Evolutionary conservation across 371 early-diverging fungal genomes (phyloP).

Genomic region (Mortierella sp.): DNA sequence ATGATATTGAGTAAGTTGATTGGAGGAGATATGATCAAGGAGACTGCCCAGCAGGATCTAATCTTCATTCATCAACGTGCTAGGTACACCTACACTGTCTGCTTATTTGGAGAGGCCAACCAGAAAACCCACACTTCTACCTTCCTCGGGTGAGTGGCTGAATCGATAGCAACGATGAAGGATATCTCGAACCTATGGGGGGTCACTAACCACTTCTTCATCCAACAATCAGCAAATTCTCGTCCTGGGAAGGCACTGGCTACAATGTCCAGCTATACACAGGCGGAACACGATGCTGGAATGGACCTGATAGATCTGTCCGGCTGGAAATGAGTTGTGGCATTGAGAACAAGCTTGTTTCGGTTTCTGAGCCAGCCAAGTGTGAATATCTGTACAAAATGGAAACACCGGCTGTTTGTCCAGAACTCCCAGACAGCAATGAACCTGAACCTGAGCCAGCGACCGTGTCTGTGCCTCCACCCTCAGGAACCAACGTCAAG

Average conservation of each 20-base stretch:
- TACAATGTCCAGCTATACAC: constrained; percentile 72
- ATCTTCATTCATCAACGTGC: not conserved
- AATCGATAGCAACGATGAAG: constrained; percentile 6
- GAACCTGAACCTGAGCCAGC: not conserved
- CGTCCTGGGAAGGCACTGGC: constrained; percentile 43
- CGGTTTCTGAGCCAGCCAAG: constrained; percentile 90
- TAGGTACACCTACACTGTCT: constrained; percentile 86
- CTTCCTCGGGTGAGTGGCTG: constrained; percentile 86
- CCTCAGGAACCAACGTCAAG: no score
- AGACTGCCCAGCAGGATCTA: no score
- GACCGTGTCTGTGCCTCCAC: no score
- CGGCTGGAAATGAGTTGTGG: constrained; percentile 74
- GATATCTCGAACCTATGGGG: constrained; percentile 3
- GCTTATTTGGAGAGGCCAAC: constrained; percentile 78
- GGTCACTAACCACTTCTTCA: constrained; percentile 31
- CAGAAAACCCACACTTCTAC: constrained; percentile 73
- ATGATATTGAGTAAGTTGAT: constrained; percentile 77
- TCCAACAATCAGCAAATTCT: constrained; percentile 29
- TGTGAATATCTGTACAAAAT: constrained; percentile 88
- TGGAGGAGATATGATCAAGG: not conserved
- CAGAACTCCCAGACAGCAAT: constrained; percentile 9
- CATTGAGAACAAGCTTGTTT: constrained; percentile 67
- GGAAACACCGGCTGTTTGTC: constrained; percentile 83
- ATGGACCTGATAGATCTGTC: constrained; percentile 87
- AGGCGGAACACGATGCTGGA: constrained; percentile 90